These are phyloP conservation scores for Paraphoma chrysanthemicola DNA, from an alignment of 2,329 filamentous ascomycete genomes.

Conservation along the genomic window DNA sequence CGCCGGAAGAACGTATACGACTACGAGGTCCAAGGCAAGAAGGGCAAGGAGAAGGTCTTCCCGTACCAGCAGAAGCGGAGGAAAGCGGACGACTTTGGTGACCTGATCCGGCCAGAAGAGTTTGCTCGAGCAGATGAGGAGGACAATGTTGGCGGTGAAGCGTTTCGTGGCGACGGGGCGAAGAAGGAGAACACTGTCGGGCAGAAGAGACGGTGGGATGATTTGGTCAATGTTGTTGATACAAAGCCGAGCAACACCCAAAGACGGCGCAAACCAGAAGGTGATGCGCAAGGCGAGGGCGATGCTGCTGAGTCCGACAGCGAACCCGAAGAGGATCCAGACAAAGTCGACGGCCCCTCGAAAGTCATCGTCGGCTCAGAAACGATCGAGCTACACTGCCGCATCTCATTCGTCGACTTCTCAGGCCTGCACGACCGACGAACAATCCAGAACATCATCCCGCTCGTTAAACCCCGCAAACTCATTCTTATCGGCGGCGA, in stretches of 20 bases:
- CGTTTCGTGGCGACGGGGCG: conserved; percentile 61
- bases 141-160: conserved; percentile 74
- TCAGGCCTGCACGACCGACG: conserved; percentile 91
- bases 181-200: conserved; percentile 65
- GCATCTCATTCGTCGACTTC: conserved; percentile 89
- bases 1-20: conserved; percentile 92
- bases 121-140: conserved; percentile 92
- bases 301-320: conserved; percentile 52
- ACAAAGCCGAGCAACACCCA: conserved; percentile 52
- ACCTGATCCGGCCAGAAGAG: conserved; percentile 91
- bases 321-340: conserved; percentile 59
- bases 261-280: conserved; percentile 64
- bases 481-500: conserved; percentile 89
- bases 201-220: conserved; percentile 94
- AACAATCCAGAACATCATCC: conserved; percentile 92
- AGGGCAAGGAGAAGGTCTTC: conserved; percentile 90
- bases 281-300: conserved; percentile 31
- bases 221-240: conserved; percentile 57
- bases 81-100: conserved; percentile 89
- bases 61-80: conserved; percentile 82
- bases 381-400: conserved; percentile 71
- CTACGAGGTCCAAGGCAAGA: conserved; percentile 89
- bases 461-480: conserved; percentile 91
- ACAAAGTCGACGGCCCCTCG: conserved; percentile 70
- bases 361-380: conserved; percentile 74